These are phyloP conservation scores for Beauveria varroae DNA, from an alignment of 2,329 filamentous ascomycete genomes.

Conservation along the genomic window DNA sequence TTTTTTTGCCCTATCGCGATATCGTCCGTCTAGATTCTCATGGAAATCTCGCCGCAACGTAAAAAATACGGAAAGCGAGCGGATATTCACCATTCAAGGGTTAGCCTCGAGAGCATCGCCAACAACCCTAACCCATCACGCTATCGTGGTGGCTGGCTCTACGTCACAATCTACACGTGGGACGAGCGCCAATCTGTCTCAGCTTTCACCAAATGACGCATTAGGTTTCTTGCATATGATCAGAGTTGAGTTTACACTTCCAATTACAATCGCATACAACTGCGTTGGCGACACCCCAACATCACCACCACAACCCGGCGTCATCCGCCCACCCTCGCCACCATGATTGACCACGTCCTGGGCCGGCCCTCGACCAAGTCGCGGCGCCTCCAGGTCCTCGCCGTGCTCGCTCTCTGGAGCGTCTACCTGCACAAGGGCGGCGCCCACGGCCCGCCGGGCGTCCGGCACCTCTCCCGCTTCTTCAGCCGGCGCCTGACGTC, in stretches of 20 bases:
- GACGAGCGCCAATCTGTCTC: not conserved
- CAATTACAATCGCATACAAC: not conserved
- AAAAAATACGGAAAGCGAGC: not conserved
- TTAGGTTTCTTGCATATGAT: not conserved
- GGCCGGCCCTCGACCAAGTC: constrained; percentile 88
- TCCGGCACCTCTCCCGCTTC: constrained; percentile 63
- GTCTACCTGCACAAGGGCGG: constrained; percentile 73
- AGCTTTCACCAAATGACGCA: not conserved
- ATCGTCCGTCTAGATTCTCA: too few species aligned
- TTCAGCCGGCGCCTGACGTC: constrained; percentile 67
- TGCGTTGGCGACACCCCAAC: too few species aligned
- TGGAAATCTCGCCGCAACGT: too few species aligned
- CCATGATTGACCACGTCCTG: constrained; percentile 78
- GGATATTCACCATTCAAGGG: not conserved
- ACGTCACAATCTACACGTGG: constrained; percentile 6
- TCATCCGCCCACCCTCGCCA: not conserved
- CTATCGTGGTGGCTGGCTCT: not conserved
- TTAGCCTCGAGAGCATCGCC: not conserved
- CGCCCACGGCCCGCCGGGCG: constrained; percentile 76
- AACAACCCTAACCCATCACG: constrained; percentile 6
- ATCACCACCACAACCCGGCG: not conserved
- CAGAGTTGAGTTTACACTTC: not conserved
- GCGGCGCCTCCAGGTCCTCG: constrained; percentile 84
- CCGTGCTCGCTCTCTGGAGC: constrained; percentile 87
- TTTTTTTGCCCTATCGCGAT: too few species aligned